phyloP scores from a whole-genome alignment of 2,329 filamentous ascomycete species.

The Juglanconis oblonga region DNA sequence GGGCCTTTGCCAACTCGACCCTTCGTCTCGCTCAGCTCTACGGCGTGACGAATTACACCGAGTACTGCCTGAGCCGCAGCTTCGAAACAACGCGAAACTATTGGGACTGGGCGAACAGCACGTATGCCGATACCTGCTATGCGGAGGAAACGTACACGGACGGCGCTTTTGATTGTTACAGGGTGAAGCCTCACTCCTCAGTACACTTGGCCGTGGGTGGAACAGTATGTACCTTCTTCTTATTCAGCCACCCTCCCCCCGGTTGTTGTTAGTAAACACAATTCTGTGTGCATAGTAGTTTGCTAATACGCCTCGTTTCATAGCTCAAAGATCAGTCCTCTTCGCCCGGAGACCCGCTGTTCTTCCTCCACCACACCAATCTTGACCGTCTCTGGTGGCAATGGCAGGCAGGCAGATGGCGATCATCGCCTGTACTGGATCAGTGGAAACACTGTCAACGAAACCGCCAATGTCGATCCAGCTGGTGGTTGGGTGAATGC shows the following conservation, averaged over 20 bases:
- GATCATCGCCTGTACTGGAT: background rate
- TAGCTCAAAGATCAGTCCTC: constrained; percentile 20
- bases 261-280: background rate
- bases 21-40: constrained; percentile 21
- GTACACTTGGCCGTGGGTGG: constrained; percentile 24
- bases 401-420: constrained; percentile 19
- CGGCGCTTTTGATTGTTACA: constrained; percentile 23
- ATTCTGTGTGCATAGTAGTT: background rate
- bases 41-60: background rate
- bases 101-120: constrained; percentile 5
- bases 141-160: constrained; percentile 13
- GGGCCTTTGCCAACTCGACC: constrained; percentile 32
- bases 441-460: constrained; percentile 8
- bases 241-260: background rate
- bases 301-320: background rate
- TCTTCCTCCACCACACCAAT: constrained; percentile 34
- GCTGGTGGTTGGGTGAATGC: background rate
- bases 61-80: constrained; percentile 10
- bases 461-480: background rate
- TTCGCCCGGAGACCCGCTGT: constrained; percentile 27
- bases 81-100: background rate
- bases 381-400: constrained; percentile 35
- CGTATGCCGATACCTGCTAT: constrained; percentile 2
- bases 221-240: constrained; percentile 1
- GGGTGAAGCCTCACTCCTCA: constrained; percentile 21